Conservation (phyloP, 2,329 filamentous ascomycete species). For the Akanthomyces lecanii region DNA sequence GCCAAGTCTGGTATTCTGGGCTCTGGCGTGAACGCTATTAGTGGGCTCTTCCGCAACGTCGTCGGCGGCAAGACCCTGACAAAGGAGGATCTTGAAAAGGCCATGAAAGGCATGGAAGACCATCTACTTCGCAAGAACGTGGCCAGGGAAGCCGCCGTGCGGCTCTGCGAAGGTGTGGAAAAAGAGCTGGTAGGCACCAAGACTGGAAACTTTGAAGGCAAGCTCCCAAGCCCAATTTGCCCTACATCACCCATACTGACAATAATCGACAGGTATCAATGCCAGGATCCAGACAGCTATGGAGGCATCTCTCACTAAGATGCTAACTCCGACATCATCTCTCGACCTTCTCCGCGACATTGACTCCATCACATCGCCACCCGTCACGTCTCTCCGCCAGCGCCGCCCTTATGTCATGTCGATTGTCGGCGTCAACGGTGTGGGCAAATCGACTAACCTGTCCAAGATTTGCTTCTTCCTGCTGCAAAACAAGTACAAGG, state of each 20-base stretch:
- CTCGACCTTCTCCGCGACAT: conserved; percentile 94
- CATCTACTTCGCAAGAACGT: conserved; percentile 95
- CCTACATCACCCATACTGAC: background rate
- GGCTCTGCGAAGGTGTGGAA: conserved; percentile 87
- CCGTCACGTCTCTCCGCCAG: conserved; percentile 57
- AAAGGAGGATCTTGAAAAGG: conserved; percentile 82
- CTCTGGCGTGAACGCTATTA: conserved; percentile 75
- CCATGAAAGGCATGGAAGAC: conserved; percentile 93
- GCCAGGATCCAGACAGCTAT: conserved; percentile 79
- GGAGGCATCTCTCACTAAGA: conserved; percentile 88
- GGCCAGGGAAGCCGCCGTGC: conserved; percentile 85
- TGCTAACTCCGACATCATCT: conserved; percentile 91
- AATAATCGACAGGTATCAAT: conserved; percentile 56
- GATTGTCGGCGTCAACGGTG: conserved; percentile 96
- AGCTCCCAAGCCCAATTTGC: conserved; percentile 14
- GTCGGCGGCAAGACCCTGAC: conserved; percentile 91
- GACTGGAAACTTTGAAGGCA: conserved; percentile 82
- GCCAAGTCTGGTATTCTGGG: conserved; percentile 64
- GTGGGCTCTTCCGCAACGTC: conserved; percentile 88
- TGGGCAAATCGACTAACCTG: conserved; percentile 96
- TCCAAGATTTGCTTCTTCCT: conserved; percentile 98
- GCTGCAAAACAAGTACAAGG: conserved; percentile 92
- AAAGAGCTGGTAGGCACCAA: conserved; percentile 85
- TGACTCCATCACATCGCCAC: conserved; percentile 66
- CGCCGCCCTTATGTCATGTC: conserved; percentile 91